Evolutionary conservation across 1,139 yeast genomes (phyloP).

Genomic region (Pichia sp.): DNA sequence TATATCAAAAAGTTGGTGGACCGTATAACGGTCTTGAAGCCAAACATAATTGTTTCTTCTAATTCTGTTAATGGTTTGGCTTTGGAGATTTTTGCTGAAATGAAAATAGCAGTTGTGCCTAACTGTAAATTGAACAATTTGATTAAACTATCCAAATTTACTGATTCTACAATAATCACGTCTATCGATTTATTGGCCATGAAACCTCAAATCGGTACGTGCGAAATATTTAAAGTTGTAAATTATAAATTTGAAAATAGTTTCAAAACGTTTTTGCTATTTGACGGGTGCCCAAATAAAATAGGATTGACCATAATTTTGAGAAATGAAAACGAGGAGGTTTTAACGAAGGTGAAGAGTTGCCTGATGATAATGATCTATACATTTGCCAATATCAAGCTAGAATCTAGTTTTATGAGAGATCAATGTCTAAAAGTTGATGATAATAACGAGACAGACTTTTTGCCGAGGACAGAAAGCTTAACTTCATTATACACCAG

Average conservation of each 20-base stretch:
- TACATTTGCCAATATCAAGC: conserved; percentile 64
- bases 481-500: conserved; percentile 14
- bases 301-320: conserved; percentile 78
- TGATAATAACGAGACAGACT: conserved; percentile 1
- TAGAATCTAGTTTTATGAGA: conserved; percentile 74
- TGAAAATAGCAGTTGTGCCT: conserved; percentile 70
- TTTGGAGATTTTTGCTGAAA: conserved; percentile 56
- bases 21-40: conserved; percentile 66
- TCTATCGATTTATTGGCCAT: conserved; percentile 58
- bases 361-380: conserved; percentile 76
- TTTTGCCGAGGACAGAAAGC: not conserved
- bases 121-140: conserved; percentile 79
- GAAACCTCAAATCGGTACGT: conserved; percentile 59
- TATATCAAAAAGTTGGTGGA: conserved; percentile 76
- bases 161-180: conserved; percentile 71
- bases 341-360: conserved; percentile 60
- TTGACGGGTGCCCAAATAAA: conserved; percentile 67
- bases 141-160: conserved; percentile 69
- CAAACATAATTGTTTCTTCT: conserved; percentile 74
- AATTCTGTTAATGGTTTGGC: conserved; percentile 84
- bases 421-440: conserved; percentile 51
- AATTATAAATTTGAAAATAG: conserved; percentile 47
- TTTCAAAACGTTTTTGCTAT: conserved; percentile 65
- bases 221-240: conserved; percentile 63
- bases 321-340: conserved; percentile 63